Evolutionary conservation across 768 basidiomycete genomes (phyloP).

Genomic region (Zangia roseola): DNA sequence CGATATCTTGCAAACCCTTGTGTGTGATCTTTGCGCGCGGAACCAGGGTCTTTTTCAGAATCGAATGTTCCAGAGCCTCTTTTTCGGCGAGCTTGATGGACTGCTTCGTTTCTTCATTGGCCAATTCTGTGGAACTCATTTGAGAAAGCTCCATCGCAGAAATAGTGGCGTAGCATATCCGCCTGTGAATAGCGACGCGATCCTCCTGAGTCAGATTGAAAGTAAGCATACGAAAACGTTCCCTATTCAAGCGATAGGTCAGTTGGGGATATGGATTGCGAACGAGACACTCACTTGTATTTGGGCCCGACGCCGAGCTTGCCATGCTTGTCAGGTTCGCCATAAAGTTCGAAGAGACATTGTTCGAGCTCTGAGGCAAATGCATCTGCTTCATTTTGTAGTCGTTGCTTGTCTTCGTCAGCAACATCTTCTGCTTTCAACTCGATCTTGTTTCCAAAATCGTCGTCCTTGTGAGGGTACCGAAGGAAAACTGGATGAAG

Average conservation of each 20-base stretch:
- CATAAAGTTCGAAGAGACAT: slow-evolving; percentile 71
- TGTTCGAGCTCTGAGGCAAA: slow-evolving; percentile 75
- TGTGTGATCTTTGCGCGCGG: slow-evolving; percentile 85
- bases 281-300: slow-evolving; percentile 64
- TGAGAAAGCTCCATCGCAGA: slow-evolving; percentile 70
- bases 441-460: slow-evolving; percentile 33
- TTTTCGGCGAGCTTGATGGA: slow-evolving; percentile 81
- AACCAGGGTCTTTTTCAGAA: slow-evolving; percentile 65
- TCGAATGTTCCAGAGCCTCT: slow-evolving; percentile 82
- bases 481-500: slow-evolving; percentile 68
- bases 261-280: background rate
- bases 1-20: slow-evolving; percentile 90
- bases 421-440: slow-evolving; percentile 54
- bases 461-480: slow-evolving; percentile 58
- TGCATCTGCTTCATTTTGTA: slow-evolving; percentile 56
- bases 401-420: slow-evolving; percentile 55
- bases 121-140: slow-evolving; percentile 88
- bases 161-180: slow-evolving; percentile 68
- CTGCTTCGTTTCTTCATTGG: slow-evolving; percentile 82
- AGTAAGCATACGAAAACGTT: slow-evolving; percentile 86
- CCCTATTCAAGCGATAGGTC: slow-evolving; percentile 43
- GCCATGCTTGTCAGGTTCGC: slow-evolving; percentile 73
- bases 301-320: slow-evolving; percentile 63
- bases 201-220: slow-evolving; percentile 87
- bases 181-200: slow-evolving; percentile 73